Evolutionary conservation across 208 protist genomes (phyloP).

Genomic region (Leishmania major): DNA sequence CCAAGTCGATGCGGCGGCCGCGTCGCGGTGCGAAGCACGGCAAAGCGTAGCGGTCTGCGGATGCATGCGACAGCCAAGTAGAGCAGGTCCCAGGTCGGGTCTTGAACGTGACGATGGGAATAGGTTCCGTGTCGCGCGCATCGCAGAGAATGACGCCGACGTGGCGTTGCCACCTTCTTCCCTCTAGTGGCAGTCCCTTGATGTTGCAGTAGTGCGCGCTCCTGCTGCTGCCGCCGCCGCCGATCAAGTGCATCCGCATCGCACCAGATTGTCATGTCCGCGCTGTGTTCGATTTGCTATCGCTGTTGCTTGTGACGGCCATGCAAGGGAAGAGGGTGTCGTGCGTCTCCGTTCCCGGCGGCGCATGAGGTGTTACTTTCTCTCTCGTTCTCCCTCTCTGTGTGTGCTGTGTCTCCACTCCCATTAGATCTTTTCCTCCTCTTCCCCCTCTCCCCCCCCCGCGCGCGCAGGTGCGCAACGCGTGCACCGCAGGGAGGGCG

Average conservation of each 20-base stretch:
- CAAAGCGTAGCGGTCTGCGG: not conserved
- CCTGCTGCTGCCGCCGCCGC: too few relatives aligned
- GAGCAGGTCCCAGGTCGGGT: not conserved
- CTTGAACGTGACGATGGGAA: not conserved
- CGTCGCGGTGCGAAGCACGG: not conserved
- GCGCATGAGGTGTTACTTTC: not conserved
- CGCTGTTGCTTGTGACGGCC: not conserved
- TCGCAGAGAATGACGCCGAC: not conserved
- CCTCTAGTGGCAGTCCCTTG: not conserved
- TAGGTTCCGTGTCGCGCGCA: not conserved
- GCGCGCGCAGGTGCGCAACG: not conserved
- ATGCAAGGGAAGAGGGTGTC: not conserved
- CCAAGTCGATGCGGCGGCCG: constrained; percentile 21
- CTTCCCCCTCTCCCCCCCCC: not conserved
- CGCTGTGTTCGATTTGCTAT: not conserved
- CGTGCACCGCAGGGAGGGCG: not conserved
- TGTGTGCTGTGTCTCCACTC: not conserved
- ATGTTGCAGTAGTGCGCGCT: not conserved
- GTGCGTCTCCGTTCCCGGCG: not conserved
- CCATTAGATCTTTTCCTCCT: not conserved
- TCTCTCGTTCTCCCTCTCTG: not conserved
- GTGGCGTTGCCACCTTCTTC: not conserved
- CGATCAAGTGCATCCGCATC: not conserved
- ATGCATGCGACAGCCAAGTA: not conserved
- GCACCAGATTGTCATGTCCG: not conserved